Base-by-base conservation (phyloP, 305 asterid species). In the Fraxinus platypoda region DNA sequence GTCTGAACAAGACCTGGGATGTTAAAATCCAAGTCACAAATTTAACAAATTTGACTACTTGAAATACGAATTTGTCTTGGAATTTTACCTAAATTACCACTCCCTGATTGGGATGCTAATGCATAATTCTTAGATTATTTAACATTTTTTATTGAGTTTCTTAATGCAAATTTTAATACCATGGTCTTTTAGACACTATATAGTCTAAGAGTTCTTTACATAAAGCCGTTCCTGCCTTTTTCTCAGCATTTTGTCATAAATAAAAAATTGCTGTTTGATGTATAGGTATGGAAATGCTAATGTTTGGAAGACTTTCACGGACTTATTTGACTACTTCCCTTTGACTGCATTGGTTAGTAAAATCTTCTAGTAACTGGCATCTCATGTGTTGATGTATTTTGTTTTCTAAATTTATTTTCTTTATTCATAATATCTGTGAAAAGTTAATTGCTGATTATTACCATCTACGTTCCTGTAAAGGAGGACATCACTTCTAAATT, bases 271-370 rank as follows among this genome's bases (percentile, higher is more conserved):
- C 28, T 68, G 75, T 54, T 75, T 74, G 82, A 78, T 87, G 78
- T 7, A 62, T 87, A 95, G 99, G 93, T 95, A 95, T 74, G 99
- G 99, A 77, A 95, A 89, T 87, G 97, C 99, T 31, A 95, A 91
- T 89, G 98, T 95, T 78, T 95, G 99, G 98, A 95, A 95, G 92
- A 95, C 82, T 83, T 95, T 95, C 89, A 95, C 99, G 17, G 98
- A 95, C 86, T 95, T 95, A 66, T 95, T 95, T 86, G 98, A 95
- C 89, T 95, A 93, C 87, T 94, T 95, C 86, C 98, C 99, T 71
- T 86, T 95, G 87, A 95, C 99, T 31, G 99, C 99, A 75, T 87
- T 95, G 99, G 98, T 95, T 72, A 89, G 98, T 91, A 43, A 17
- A 82, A 64, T 74, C 41, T 43, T 38, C 74, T 77, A 54, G 77